Percentiles rank a stretch among this genome's conserved stretches.
Evolutionary conservation across 108 stramenopile genomes (phyloP).

Genomic region (Nitzschia inconspicua): DNA sequence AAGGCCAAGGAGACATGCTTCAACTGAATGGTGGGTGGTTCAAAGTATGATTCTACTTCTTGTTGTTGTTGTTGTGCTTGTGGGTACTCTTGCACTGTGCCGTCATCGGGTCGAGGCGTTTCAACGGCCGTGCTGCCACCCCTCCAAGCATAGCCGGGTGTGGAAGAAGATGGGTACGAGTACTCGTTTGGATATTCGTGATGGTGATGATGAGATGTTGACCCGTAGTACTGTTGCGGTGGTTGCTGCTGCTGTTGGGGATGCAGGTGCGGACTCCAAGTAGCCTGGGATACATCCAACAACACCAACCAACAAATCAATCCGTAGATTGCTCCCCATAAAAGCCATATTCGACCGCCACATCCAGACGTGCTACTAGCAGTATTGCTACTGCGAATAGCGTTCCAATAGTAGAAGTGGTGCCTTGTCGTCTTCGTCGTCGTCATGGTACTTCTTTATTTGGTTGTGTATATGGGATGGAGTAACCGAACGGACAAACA

Average conservation of each 20-base stretch:
- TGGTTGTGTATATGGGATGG: no score
- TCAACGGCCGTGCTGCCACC: not conserved
- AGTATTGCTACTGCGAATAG: no score
- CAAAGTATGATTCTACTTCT: not conserved
- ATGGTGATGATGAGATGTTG: not conserved
- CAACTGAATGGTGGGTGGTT: slow-evolving; percentile 16
- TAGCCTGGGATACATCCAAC: slow-evolving; percentile 10
- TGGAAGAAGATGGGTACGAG: not conserved
- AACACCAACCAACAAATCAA: not conserved
- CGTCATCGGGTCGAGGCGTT: not conserved
- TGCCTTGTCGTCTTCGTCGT: no score
- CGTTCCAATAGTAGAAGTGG: no score
- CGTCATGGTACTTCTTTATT: no score
- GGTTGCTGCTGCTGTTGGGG: not conserved
- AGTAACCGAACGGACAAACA: no score
- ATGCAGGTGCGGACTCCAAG: slow-evolving; percentile 3
- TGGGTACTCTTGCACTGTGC: not conserved
- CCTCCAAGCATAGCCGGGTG: no score
- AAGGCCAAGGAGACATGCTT: slow-evolving; percentile 25
- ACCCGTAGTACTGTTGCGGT: not conserved
- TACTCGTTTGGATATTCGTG: not conserved
- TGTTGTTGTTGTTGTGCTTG: not conserved
- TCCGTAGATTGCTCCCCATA: no score
- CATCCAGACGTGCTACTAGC: no score
- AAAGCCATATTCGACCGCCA: no score